Evolutionary conservation across 441 rosid species (phyloP), one percentile per base, ranked within the genome.

Genomic region (Mallotus japonicus): DNA sequence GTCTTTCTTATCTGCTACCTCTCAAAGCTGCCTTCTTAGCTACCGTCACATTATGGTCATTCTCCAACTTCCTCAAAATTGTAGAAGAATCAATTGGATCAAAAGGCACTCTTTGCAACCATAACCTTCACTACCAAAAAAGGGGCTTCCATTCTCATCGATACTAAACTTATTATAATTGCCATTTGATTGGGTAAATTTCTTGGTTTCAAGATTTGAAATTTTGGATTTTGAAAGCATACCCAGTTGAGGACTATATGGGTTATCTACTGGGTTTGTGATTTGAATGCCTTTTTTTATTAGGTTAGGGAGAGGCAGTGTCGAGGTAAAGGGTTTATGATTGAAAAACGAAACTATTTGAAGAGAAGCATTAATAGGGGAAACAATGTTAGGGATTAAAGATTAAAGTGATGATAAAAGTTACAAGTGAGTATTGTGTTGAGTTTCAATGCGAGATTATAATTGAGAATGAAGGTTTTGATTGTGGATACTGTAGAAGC

Each of bases 51-150:
- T 87, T 85, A 75, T 85, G 83, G 71, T 91, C 92, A 71, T 90
- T 91, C 90, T 95, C 99, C 76, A 95, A 75, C 89, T 95, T 95
- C 82, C 98, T 85, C 70, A 86, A 79, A 69, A 95, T 85, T 40
- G 87, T 92, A 3, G 91, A 86, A 12, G 98, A 95, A 78, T 92
- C 99, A 9, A 89, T 90, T 6, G 90, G 78, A 7, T 84, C 77
- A 79, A 87, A 95, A 0, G 98, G 97, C 17, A 88, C 97, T 74
- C 93, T 76, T 77, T 88, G 93, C 74, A 91, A 95, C 98, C 92
- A 88, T 85, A 3, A 92, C 92, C 82, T 95, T 83, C 62, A 90
- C 94, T n/a, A 84, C 79, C 1, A 85, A 79, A 80, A 90, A 78
- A 15, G 95, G 90, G 69, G 70, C 84, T 89, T 68, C 87, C 87